A percentile compares a stretch with the other conserved stretches of the same genome.
These are phyloP conservation scores for Colletotrichum sidae DNA, from an alignment of 2,329 filamentous ascomycete species.

Conservation along the genomic window DNA sequence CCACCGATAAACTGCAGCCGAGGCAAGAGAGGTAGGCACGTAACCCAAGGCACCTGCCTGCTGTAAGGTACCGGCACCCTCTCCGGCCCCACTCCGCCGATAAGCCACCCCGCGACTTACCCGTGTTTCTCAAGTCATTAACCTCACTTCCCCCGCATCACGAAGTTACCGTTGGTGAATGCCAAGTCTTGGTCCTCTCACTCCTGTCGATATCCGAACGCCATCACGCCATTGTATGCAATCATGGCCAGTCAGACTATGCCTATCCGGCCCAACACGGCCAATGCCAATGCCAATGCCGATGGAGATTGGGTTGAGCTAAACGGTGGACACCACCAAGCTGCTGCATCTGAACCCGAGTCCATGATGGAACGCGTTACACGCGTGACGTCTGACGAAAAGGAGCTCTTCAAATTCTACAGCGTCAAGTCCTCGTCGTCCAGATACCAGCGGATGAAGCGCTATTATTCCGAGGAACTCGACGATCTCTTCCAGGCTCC, in stretches of 20 bases:
- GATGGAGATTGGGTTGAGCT: conserved; percentile 29
- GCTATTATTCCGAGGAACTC: conserved; percentile 57
- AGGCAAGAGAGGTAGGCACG: no score
- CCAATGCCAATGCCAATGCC: background rate
- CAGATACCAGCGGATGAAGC: conserved; percentile 51
- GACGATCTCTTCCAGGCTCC: conserved; percentile 41
- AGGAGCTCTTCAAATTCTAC: conserved; percentile 61
- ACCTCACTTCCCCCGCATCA: conserved; percentile 22
- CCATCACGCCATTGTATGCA: background rate
- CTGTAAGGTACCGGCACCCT: conserved; percentile 4
- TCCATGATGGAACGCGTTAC: conserved; percentile 55
- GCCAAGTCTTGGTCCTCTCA: background rate
- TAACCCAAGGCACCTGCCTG: no score
- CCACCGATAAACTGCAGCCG: no score
- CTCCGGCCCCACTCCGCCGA: conserved; percentile 17
- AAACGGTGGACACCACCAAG: background rate
- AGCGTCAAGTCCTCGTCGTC: conserved; percentile 57
- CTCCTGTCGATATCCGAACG: background rate
- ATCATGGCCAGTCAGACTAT: conserved; percentile 12
- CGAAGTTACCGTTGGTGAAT: background rate
- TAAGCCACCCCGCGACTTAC: conserved; percentile 26
- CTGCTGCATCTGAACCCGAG: conserved; percentile 36
- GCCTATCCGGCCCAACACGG: background rate
- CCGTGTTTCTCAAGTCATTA: conserved; percentile 17
- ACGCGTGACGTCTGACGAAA: conserved; percentile 57